Base-by-base conservation (phyloP, 2,329 filamentous ascomycete species). In the Xylariales sp. region DNA sequence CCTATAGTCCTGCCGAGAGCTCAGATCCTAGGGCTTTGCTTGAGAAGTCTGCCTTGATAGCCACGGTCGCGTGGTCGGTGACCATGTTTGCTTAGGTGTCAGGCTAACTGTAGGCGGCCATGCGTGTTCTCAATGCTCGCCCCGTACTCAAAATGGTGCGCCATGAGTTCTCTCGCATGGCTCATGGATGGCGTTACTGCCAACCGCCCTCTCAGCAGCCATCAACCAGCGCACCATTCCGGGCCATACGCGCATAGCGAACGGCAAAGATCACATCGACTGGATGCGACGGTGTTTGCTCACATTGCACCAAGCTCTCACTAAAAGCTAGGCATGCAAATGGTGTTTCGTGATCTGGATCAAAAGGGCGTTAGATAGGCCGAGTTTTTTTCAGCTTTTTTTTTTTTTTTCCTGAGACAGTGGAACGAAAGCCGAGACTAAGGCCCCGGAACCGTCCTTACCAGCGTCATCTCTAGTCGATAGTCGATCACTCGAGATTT, bases 71-170 rank as follows among this genome's bases (percentile, higher is more conserved):
- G 54, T 49, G 5, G 58, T 56, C 12, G 49, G 62, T 45, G 62
- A 43, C 68, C 68, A 16, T 45, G 55, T 55, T 43, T 23, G 52
- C 50, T 36, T 43, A 41, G 59, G 53, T 30, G n/a, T 43, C 23
- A 30, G 53, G 60, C 53, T 62, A 50, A 50, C 55, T 49, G 46
- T 45, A 41, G 60, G 60, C 52, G 64, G 64, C 64, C 67, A 69
- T 68, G 54, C 62, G 68, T 55, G 64, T 67, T n/a, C 14, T 28
- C 23, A n/a, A 41, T 34, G 56, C 34, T 57, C 36, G 34, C 52
- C 32, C 34, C 10, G 32, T 36, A 39, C 46, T 62, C 4, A 41
- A 41, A 14, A 36, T 36, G 14, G 32, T 48, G 60, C 39, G n/a
- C 16, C 43, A 34, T 50, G 54, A 59, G 54, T 10, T n/a, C 32